phyloP scores from a whole-genome alignment of 257 asterid species.

The Marsdenia floribunda region DNA sequence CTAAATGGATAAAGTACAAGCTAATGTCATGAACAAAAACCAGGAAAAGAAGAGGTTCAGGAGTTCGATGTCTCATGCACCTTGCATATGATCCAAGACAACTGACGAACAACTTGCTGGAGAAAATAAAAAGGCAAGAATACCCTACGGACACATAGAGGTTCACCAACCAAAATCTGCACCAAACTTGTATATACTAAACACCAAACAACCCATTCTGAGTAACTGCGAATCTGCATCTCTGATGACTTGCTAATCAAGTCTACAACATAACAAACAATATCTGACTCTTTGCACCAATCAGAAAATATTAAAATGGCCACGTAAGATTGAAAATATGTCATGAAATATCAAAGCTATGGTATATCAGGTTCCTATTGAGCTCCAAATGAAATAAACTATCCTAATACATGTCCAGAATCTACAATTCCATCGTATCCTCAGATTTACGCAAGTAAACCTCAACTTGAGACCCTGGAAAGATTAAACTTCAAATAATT shows the following conservation, averaged over 20 bases:
- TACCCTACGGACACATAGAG: background rate
- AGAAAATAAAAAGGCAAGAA: background rate
- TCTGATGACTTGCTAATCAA: background rate
- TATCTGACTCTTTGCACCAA: background rate
- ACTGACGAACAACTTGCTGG: background rate
- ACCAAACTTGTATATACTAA: background rate
- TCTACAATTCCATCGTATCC: background rate
- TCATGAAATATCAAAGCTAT: background rate
- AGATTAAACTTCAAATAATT: background rate
- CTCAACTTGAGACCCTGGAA: background rate
- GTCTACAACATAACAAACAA: background rate
- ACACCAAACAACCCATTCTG: background rate
- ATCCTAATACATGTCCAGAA: background rate
- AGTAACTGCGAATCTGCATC: background rate
- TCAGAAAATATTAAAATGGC: background rate
- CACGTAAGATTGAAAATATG: background rate
- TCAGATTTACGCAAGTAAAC: background rate
- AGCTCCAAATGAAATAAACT: background rate
- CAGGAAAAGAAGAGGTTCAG: background rate
- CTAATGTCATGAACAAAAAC: background rate
- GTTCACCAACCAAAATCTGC: background rate
- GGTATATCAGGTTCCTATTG: background rate
- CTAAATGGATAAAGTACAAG: background rate
- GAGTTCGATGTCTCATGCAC: background rate
- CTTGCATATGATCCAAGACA: background rate